Evolutionary conservation across 23 red algal genomes (phyloP).

Genomic region (Gracilaria domingensis): DNA sequence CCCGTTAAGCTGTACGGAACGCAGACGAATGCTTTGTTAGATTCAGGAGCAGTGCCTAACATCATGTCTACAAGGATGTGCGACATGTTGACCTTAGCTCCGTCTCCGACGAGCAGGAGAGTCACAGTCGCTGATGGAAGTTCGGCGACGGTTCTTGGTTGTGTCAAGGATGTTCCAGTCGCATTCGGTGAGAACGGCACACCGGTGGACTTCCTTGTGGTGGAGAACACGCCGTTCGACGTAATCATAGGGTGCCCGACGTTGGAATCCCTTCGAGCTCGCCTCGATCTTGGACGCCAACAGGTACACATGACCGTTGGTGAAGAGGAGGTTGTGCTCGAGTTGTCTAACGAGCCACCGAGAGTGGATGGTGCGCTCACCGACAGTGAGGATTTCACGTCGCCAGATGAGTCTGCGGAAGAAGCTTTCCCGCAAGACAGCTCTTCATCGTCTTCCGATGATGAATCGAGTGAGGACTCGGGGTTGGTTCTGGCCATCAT

Average conservation of each 20-base stretch:
- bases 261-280: too few relatives aligned
- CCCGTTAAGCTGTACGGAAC: neutral
- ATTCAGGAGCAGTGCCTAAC: constrained; percentile 32
- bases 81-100: neutral
- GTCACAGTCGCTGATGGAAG: constrained; percentile 3
- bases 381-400: constrained; percentile 20
- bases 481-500: too few relatives aligned
- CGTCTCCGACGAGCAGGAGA: neutral
- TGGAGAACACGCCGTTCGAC: constrained; percentile 16
- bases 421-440: neutral
- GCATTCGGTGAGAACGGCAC: neutral
- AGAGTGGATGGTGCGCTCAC: too few relatives aligned
- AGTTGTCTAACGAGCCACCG: too few relatives aligned
- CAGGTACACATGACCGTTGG: too few relatives aligned
- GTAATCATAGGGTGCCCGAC: constrained; percentile 40
- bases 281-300: too few relatives aligned
- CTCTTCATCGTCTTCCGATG: neutral
- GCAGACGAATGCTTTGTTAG: neutral
- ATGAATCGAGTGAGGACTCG: neutral
- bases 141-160: neutral
- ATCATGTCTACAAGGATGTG: too few relatives aligned
- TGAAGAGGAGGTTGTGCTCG: too few relatives aligned
- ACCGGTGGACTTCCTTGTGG: neutral
- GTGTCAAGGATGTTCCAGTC: neutral
- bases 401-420: too few relatives aligned